Conservation (phyloP, 768 basidiomycete species). For the Mrakia hoshinonis region DNA sequence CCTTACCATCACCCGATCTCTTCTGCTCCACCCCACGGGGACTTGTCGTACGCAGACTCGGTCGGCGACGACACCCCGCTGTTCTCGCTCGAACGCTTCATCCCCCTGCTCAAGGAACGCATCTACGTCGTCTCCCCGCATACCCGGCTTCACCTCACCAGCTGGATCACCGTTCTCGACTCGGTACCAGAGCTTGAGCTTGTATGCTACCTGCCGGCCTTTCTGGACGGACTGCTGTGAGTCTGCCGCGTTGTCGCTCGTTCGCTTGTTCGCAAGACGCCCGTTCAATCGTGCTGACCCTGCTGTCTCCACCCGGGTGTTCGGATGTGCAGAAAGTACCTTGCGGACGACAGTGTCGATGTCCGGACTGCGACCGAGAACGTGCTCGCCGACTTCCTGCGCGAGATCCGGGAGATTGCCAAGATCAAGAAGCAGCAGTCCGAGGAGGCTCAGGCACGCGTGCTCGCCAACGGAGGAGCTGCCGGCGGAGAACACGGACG, state of each 20-base stretch:
- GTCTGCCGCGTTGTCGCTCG: slow-evolving; percentile 41
- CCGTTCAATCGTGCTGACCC: slow-evolving; percentile 15
- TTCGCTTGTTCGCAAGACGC: slow-evolving; percentile 2
- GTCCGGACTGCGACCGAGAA: slow-evolving; percentile 85
- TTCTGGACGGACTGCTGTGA: slow-evolving; percentile 84
- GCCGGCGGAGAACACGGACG: not conserved
- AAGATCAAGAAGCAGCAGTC: slow-evolving; percentile 60
- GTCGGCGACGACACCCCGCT: slow-evolving; percentile 37
- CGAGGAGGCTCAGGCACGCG: slow-evolving; percentile 32
- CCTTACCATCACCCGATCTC: not conserved
- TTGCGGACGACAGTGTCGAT: slow-evolving; percentile 89
- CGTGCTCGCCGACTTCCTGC: slow-evolving; percentile 75
- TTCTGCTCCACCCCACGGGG: not conserved
- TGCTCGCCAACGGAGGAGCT: slow-evolving; percentile 14
- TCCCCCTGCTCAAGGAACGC: slow-evolving; percentile 83
- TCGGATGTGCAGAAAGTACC: slow-evolving; percentile 60
- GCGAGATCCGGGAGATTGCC: slow-evolving; percentile 81
- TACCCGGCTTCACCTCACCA: slow-evolving; percentile 89
- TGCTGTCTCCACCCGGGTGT: slow-evolving; percentile 3
- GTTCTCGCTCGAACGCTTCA: slow-evolving; percentile 88
- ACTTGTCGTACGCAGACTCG: slow-evolving; percentile 46
- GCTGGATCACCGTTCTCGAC: slow-evolving; percentile 91
- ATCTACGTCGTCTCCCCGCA: slow-evolving; percentile 94
- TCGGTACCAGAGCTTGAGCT: slow-evolving; percentile 94
- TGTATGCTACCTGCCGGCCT: slow-evolving; percentile 86